Evolutionary conservation across 805 yeast species (phyloP).

Genomic region (Candida parachauliodes): DNA sequence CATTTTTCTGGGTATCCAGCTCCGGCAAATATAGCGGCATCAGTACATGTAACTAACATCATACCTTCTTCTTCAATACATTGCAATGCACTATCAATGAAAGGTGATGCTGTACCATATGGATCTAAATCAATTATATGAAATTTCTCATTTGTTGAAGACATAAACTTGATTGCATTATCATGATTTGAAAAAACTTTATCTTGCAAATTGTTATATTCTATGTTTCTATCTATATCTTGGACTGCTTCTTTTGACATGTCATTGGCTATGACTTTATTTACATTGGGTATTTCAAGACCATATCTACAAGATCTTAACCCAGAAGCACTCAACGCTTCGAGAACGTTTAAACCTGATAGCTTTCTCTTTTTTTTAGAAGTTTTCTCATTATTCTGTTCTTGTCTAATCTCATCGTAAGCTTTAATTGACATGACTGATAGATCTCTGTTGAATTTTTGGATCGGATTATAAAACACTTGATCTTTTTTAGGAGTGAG

Average conservation of each 20-base stretch:
- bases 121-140: constrained; percentile 95
- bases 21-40: constrained; percentile 92
- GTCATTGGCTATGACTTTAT: constrained; percentile 83
- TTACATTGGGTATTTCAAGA: constrained; percentile 77
- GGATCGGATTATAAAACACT: constrained; percentile 94
- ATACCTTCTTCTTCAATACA: constrained; percentile 81
- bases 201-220: constrained; percentile 55
- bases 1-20: constrained; percentile 96
- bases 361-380: constrained; percentile 15
- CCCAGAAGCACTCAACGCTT: constrained; percentile 94
- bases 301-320: constrained; percentile 91
- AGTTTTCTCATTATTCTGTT: constrained; percentile 13
- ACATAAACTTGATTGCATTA: constrained; percentile 88
- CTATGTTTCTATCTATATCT: constrained; percentile 69
- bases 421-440: constrained; percentile 83
- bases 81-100: constrained; percentile 87
- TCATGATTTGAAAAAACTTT: constrained; percentile 70
- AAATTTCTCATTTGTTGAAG: constrained; percentile 47
- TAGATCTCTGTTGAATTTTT: constrained; percentile 92
- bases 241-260: constrained; percentile 80
- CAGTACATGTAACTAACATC: constrained; percentile 91
- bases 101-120: constrained; percentile 96
- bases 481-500: constrained; percentile 75
- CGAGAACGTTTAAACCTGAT: constrained; percentile 60
- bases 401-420: constrained; percentile 62